A percentile compares a stretch with the other conserved stretches of the same genome.
phyloP scores from a whole-genome alignment of 73 alveolate species.

The Breviolum minutum region DNA sequence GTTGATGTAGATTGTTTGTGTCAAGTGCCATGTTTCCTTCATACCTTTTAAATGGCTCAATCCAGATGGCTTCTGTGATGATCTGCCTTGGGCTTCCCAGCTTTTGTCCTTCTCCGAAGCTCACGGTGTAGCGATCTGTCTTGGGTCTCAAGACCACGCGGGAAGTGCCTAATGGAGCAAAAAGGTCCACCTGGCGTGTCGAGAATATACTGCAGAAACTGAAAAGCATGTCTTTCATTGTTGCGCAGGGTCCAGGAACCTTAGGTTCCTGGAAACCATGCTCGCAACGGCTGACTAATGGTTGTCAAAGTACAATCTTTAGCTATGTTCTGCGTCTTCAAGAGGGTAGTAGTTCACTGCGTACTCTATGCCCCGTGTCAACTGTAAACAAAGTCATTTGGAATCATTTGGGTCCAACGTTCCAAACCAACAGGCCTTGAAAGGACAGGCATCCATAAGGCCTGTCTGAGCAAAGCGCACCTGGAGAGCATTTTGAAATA shows the following conservation, averaged over 20 bases:
- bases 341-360: background rate
- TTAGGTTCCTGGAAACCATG: background rate
- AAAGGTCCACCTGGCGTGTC: conserved; percentile 61
- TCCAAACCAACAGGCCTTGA: background rate
- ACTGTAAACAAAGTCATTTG: too few relatives aligned
- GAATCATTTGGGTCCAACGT: background rate
- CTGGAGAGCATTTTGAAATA: background rate
- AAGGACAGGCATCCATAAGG: conserved; percentile 77
- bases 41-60: background rate
- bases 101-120: conserved; percentile 68
- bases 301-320: background rate
- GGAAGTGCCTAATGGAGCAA: conserved; percentile 80
- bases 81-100: background rate
- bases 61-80: background rate
- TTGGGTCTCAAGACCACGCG: conserved; percentile 74
- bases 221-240: too few relatives aligned
- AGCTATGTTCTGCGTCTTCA: background rate
- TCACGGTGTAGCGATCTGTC: conserved; percentile 80
- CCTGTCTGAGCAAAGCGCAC: conserved; percentile 88
- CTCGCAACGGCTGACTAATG: background rate
- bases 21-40: background rate
- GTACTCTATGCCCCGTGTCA: background rate
- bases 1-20: background rate
- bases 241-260: too few relatives aligned
- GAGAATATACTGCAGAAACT: background rate